A percentile compares a stretch with the other conserved stretches of the same genome.
Conservation (phyloP, 2,329 filamentous ascomycete species). For the Basipetospora sp. region DNA sequence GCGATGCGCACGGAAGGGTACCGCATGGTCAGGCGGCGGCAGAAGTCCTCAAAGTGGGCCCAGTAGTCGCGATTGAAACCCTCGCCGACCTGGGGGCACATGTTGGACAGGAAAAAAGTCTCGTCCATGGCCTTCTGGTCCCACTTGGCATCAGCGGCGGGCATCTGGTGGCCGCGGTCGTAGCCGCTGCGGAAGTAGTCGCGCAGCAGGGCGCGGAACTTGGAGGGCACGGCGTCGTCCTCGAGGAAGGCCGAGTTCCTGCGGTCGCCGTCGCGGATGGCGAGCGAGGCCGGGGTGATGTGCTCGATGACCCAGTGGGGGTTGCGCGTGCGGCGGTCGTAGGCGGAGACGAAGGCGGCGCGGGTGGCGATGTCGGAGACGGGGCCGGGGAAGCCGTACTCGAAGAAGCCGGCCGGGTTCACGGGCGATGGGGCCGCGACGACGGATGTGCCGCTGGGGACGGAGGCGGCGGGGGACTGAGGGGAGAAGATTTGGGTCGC, state of each 20-base stretch:
- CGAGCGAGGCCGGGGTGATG: constrained; percentile 77
- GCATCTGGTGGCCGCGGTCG: constrained; percentile 92
- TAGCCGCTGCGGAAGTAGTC: constrained; percentile 94
- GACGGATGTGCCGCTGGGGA: constrained; percentile 11
- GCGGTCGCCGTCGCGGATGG: constrained; percentile 61
- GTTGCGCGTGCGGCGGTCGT: constrained; percentile 80
- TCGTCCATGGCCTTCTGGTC: constrained; percentile 86
- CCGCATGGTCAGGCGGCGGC: constrained; percentile 59
- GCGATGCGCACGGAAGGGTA: constrained; percentile 86
- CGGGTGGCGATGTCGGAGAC: constrained; percentile 67
- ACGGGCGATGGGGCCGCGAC: constrained; percentile 34
- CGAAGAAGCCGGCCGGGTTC: constrained; percentile 61
- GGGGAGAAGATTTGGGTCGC: constrained; percentile 40
- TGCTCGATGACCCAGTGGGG: constrained; percentile 93
- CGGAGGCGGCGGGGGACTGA: constrained; percentile 15
- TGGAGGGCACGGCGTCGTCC: constrained; percentile 62
- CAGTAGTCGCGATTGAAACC: constrained; percentile 99
- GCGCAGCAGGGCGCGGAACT: constrained; percentile 77
- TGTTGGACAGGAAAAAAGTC: constrained; percentile 86
- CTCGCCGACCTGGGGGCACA: constrained; percentile 96
- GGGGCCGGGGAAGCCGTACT: constrained; percentile 86
- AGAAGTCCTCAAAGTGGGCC: constrained; percentile 97
- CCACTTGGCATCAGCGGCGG: constrained; percentile 93
- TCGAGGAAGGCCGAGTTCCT: constrained; percentile 73
- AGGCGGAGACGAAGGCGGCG: constrained; percentile 67